Evolutionary conservation across 768 basidiomycete genomes (phyloP).

Genomic region (Suillus spraguei): DNA sequence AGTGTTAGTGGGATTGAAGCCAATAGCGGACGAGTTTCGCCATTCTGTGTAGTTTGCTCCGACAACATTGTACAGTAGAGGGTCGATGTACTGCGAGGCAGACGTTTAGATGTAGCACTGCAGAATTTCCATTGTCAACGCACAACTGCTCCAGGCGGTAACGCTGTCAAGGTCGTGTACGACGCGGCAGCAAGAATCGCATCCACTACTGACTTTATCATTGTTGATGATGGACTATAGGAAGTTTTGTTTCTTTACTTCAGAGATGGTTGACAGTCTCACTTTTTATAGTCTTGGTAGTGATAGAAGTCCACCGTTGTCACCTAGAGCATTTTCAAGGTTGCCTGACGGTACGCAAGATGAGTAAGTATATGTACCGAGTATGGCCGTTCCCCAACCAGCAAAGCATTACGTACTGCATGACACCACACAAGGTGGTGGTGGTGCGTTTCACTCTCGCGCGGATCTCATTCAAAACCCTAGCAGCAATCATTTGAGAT

Average conservation of each 20-base stretch:
- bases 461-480: no score
- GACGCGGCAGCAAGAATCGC: not conserved
- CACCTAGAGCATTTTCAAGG: not conserved
- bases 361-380: no score
- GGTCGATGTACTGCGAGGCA: constrained; percentile 47
- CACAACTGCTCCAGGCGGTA: constrained; percentile 9
- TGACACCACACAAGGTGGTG: not conserved
- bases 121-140: not conserved
- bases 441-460: no score
- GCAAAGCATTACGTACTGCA: no score
- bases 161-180: not conserved
- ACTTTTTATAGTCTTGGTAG: no score
- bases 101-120: not conserved
- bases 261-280: not conserved
- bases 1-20: constrained; percentile 61
- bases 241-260: not conserved
- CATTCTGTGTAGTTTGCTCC: constrained; percentile 40
- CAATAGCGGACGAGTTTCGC: constrained; percentile 32
- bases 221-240: not conserved
- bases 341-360: not conserved
- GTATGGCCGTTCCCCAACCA: no score
- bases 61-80: constrained; percentile 49
- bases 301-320: not conserved
- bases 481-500: no score
- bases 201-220: no score